Evolutionary conservation across 1,139 yeast species (phyloP).

Genomic region (Hanseniaspora gamundiae): DNA sequence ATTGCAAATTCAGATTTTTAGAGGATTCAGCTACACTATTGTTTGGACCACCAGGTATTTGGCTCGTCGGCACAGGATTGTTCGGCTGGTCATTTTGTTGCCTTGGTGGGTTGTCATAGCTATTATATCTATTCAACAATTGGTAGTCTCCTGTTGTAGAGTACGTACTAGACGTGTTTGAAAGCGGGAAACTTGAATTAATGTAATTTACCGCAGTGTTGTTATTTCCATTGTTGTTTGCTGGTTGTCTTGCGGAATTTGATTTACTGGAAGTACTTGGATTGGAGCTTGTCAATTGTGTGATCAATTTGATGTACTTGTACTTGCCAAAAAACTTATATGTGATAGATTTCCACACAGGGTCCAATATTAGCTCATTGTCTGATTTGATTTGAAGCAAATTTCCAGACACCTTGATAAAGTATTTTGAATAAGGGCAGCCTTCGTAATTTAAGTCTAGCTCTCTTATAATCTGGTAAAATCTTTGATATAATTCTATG

Average conservation of each 20-base stretch:
- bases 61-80: neutral
- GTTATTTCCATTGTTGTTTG: neutral
- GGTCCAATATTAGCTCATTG: conserved; percentile 17
- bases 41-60: neutral
- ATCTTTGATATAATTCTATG: conserved; percentile 23
- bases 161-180: neutral
- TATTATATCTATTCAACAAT: neutral
- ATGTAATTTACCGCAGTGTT: too few species aligned
- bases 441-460: conserved; percentile 20
- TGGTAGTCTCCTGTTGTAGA: neutral
- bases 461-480: conserved; percentile 23
- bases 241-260: neutral
- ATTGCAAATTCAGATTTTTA: neutral
- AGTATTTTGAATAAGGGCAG: conserved; percentile 23
- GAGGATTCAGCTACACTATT: neutral
- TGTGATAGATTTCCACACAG: conserved; percentile 14
- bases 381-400: conserved; percentile 22
- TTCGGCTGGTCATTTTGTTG: too few species aligned
- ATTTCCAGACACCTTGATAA: conserved; percentile 17
- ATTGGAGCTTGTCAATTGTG: neutral
- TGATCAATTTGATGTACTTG: conserved; percentile 2
- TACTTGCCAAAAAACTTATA: conserved; percentile 2
- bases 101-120: neutral
- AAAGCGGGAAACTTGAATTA: too few species aligned
- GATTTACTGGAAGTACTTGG: neutral